Evolutionary conservation across 768 basidiomycete genomes (phyloP).

Genomic region (Amanita exitialis): DNA sequence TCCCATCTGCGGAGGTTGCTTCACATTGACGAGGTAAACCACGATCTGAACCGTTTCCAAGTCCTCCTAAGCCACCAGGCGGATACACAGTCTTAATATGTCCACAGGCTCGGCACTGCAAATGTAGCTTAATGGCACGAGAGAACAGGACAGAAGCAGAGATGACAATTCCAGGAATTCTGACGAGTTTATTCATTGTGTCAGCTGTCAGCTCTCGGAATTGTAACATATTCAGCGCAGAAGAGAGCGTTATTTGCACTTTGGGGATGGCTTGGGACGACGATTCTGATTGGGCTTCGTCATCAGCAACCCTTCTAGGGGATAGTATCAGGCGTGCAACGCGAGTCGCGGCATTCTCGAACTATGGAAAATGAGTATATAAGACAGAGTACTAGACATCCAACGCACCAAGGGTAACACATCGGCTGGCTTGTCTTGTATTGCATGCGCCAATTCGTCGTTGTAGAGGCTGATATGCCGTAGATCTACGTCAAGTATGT

Average conservation of each 20-base stretch:
- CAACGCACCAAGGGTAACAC: conserved; percentile 71
- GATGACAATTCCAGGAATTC: conserved; percentile 96
- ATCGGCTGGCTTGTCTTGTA: conserved; percentile 86
- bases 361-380: conserved; percentile 34
- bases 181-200: conserved; percentile 92
- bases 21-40: conserved; percentile 86
- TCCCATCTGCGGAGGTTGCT: conserved; percentile 65
- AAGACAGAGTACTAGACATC: background rate
- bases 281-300: conserved; percentile 27
- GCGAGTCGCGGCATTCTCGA: conserved; percentile 84
- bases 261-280: conserved; percentile 39
- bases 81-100: conserved; percentile 73
- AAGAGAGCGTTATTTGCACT: conserved; percentile 81
- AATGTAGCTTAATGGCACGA: conserved; percentile 82
- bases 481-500: conserved; percentile 80
- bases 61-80: conserved; percentile 67
- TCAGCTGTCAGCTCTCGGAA: conserved; percentile 92
- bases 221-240: conserved; percentile 87
- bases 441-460: conserved; percentile 85
- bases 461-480: conserved; percentile 75
- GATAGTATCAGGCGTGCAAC: conserved; percentile 78
- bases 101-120: conserved; percentile 90
- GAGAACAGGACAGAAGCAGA: conserved; percentile 91
- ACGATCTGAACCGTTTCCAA: conserved; percentile 79
- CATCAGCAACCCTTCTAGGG: conserved; percentile 26